Evolutionary conservation across 371 early-diverging fungal species (phyloP).

Genomic region (Fennellomyces sp.): DNA sequence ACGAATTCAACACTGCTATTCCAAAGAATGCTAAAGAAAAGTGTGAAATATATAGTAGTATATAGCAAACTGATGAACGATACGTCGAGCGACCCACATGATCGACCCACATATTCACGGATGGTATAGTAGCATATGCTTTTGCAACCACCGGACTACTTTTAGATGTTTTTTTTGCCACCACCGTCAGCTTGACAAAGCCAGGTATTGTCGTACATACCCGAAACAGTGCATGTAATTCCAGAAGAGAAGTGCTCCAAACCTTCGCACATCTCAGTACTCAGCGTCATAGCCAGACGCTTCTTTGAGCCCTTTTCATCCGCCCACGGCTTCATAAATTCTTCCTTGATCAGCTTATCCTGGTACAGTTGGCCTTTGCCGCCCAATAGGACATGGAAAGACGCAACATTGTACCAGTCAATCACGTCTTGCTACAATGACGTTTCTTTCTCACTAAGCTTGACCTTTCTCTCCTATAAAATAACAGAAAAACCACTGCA

Average conservation of each 20-base stretch:
- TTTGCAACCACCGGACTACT: too few relatives aligned
- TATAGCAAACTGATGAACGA: too few relatives aligned
- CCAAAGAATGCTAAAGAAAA: too few relatives aligned
- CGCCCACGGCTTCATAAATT: conserved; percentile 45
- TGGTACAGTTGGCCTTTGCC: too few relatives aligned
- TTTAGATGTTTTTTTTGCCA: too few relatives aligned
- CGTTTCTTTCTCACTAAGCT: conserved; percentile 46
- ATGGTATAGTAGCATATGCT: too few relatives aligned
- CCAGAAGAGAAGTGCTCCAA: conserved; percentile 73
- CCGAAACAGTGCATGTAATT: conserved; percentile 74
- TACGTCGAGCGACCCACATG: conserved; percentile 53
- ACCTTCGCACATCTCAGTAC: too few relatives aligned
- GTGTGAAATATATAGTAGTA: too few relatives aligned
- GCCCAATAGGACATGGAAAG: conserved; percentile 81
- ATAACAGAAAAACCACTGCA: conserved; percentile 75
- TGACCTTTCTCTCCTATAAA: conserved; percentile 38
- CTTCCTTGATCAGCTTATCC: too few relatives aligned
- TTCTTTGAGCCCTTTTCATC: conserved; percentile 31
- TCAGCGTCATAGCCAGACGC: conserved; percentile 42
- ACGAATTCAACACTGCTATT: too few relatives aligned
- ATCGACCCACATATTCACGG: conserved; percentile 82
- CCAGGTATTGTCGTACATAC: conserved; percentile 11
- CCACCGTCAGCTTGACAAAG: too few relatives aligned
- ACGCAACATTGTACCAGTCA: conserved; percentile 60
- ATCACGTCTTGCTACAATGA: conserved; percentile 81